Base-by-base conservation (phyloP, 75 land plant genomes). In the Azolla pinnata region DNA sequence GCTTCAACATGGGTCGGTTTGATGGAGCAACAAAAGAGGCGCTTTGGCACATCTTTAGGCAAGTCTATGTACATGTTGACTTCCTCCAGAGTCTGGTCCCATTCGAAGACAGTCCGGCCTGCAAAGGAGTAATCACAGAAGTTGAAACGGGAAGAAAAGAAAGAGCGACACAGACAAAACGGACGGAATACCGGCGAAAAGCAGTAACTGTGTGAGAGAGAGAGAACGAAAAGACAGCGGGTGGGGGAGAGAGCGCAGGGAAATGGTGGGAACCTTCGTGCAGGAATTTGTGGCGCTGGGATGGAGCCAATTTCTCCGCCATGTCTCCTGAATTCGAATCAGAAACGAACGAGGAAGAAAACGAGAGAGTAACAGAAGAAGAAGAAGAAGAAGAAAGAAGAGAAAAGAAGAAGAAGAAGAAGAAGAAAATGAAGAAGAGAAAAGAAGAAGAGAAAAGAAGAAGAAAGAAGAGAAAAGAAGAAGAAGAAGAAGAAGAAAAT, bases 51-150 rank as follows among this genome's bases (percentile, higher is more conserved):
- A 58, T 69, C 66, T 12, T 78, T 66, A 4, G 97, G 97, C 28
- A 92, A 78, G 12, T 69, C 52, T 9, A 92, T 82, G 64, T 92
- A 92, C 20, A 92, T 64, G 59, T 92, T 88, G 33, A 85, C 84
- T 61, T 92, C 97, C 2, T 92, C 97, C 61, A 92, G 63, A 19
- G 78, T 88, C 58, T 92, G 97, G 66, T 92, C 97, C 95, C 97
- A 92, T 59, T 92, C 97, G 32, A 90, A 92, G 1, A 92, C 83
- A 61, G 78, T 74, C 67, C 88, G 72, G 23, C 89, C 97, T 92
- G 63, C n/a, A n/a, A n/a, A 35, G 40, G 40, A 35, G 40, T 5
- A 35, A 12, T 5, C 10, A 35, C 10, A 35, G 40, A 12, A 35
- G 40, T 5, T 5, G 40, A 12, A 12, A 12, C 5, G 12, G 40